A percentile compares a stretch with the other conserved stretches of the same genome.
phyloP scores from a whole-genome alignment of 805 yeast genomes.

The Candida incommunis region DNA sequence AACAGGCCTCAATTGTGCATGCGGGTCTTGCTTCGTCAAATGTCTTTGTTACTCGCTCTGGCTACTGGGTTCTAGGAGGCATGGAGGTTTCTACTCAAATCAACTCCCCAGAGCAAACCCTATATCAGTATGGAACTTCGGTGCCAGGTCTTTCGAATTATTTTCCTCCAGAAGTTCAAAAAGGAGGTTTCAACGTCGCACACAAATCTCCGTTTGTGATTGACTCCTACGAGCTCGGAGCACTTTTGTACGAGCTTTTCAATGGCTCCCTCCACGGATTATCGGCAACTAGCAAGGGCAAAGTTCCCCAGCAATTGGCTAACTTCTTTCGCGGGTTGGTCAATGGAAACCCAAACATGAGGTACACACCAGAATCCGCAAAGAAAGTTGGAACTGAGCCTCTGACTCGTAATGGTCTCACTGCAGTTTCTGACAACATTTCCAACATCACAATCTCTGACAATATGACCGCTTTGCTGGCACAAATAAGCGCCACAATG shows the following conservation, averaged over 20 bases:
- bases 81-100: slow-evolving; percentile 51
- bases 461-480: not conserved
- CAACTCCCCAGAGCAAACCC: slow-evolving; percentile 27
- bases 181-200: slow-evolving; percentile 30
- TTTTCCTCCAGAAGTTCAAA: slow-evolving; percentile 40
- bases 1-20: slow-evolving; percentile 41
- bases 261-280: slow-evolving; percentile 13
- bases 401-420: not conserved
- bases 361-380: not conserved
- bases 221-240: slow-evolving; percentile 55
- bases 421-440: not conserved
- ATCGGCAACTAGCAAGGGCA: slow-evolving; percentile 1
- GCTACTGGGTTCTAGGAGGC: slow-evolving; percentile 80
- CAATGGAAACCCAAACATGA: not conserved
- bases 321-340: not conserved
- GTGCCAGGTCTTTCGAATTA: slow-evolving; percentile 21
- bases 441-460: not conserved
- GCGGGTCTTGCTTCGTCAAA: slow-evolving; percentile 46
- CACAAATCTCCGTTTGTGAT: slow-evolving; percentile 19
- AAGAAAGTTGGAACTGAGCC: not conserved
- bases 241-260: slow-evolving; percentile 35
- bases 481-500: slow-evolving; percentile 13
- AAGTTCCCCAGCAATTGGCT: slow-evolving; percentile 1
- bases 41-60: slow-evolving; percentile 49
- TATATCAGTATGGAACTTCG: slow-evolving; percentile 24